Conservation (phyloP, 2,329 filamentous ascomycete genomes). For the Raffaelea ambrosiae region DNA sequence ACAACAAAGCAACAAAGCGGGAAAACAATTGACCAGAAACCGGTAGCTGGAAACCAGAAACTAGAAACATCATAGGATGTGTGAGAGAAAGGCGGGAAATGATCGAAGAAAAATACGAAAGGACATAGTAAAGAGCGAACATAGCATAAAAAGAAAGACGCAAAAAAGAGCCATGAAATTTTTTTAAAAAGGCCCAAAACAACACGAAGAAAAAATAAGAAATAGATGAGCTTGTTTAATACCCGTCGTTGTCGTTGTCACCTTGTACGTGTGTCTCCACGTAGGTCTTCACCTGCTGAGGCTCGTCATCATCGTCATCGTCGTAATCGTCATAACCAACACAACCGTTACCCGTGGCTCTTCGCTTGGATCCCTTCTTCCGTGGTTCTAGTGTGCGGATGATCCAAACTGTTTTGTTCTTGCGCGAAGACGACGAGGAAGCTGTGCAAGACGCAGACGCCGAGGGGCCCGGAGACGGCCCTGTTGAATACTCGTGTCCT, state of each 20-base stretch:
- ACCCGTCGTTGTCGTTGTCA: not conserved
- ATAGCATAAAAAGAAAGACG: not conserved
- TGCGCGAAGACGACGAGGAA: not conserved
- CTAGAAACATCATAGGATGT: not conserved
- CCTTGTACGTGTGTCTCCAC: constrained; percentile 10
- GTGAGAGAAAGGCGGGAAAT: not conserved
- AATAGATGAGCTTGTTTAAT: not conserved
- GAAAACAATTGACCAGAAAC: not conserved
- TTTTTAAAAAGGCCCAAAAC: too few relatives aligned
- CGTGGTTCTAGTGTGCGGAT: constrained; percentile 11
- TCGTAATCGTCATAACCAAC: not conserved
- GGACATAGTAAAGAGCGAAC: not conserved
- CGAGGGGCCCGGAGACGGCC: not conserved
- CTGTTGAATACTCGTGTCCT: too few relatives aligned
- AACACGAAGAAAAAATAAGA: not conserved
- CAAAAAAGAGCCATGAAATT: not conserved
- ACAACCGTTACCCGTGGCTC: not conserved
- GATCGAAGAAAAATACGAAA: not conserved
- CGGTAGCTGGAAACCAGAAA: too few relatives aligned
- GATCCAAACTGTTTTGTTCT: constrained; percentile 13
- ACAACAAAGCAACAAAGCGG: not conserved
- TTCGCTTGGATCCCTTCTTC: constrained; percentile 2
- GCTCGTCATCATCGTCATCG: constrained; percentile 7
- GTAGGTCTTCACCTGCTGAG: constrained; percentile 10
- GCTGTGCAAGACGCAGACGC: not conserved